Evolutionary conservation across 2,329 filamentous ascomycete genomes (phyloP), one percentile per base, ranked within the genome.

Genomic region (Fusarium nelsonii): DNA sequence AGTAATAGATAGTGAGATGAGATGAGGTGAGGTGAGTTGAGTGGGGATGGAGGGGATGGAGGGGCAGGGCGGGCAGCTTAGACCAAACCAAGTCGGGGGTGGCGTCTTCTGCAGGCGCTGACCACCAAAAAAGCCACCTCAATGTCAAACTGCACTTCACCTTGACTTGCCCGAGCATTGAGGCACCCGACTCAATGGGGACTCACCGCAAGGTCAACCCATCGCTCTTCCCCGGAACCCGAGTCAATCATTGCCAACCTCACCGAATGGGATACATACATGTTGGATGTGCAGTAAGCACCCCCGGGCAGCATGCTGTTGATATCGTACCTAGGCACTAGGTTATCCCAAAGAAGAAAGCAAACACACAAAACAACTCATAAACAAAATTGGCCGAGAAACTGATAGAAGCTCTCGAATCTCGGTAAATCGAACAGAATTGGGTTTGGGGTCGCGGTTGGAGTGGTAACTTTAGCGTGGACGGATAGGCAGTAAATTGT

Each of bases 61-160:
- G 51, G 51, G 50, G 50, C 37, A 62, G 26, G 49, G 18, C 34
- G 51, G 45, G 40, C 43, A 62, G 63, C 60, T 73, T 67, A 64
- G 59, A 36, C 63, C 61, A 59, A 34, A 58, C 61, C 61, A 59
- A 40, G 61, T 58, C 58, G 71, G 69, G 63, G 59, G 70, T 69
- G 60, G 67, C 64, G 68, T 58, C 59, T 60, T 41, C 34, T 44
- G 16, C 46, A 65, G 55, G 30, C 58, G 69, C 70, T 73, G 69
- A 73, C 71, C 66, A 73, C 66, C 66, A 64, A 65, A 68, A 68
- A 49, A 53, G 56, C 63, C 63, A 66, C 60, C 49, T 26, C 32
- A 37, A 59, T 51, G 46, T 12, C 33, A 39, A 44, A 46, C 36
- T 45, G 54, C 28, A 68, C 41, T 37, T 70, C 66, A 63, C 56